These are phyloP conservation scores for Colletotrichum shisoi DNA, from an alignment of 2,329 filamentous ascomycete species.

Conservation along the genomic window DNA sequence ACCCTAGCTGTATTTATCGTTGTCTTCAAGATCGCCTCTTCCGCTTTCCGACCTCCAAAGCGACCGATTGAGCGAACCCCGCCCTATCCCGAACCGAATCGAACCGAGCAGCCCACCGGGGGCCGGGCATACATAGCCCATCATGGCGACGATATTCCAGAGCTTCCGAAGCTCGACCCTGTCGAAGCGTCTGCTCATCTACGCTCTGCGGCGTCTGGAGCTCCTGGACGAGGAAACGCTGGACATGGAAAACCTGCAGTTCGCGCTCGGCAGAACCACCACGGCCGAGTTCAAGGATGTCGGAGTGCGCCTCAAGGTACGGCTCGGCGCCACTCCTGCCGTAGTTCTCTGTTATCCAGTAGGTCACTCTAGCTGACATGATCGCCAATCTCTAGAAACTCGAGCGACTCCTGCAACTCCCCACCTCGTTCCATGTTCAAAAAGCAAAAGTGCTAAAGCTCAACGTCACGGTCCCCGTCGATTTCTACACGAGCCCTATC, in stretches of 20 bases:
- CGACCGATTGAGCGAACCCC: neutral
- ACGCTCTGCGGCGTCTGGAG: conserved; percentile 82
- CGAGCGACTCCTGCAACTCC: conserved; percentile 75
- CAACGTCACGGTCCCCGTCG: conserved; percentile 83
- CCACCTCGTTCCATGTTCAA: conserved; percentile 72
- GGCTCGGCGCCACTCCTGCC: conserved; percentile 38
- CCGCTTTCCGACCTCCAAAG: neutral
- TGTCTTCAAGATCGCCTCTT: neutral
- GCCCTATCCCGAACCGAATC: neutral
- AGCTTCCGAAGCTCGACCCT: conserved; percentile 73
- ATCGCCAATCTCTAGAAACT: conserved; percentile 71
- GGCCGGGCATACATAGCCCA: conserved; percentile 39
- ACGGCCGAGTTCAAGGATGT: conserved; percentile 88
- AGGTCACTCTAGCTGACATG: conserved; percentile 4
- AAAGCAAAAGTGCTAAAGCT: conserved; percentile 79
- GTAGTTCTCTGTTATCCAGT: neutral
- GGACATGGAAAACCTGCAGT: conserved; percentile 84
- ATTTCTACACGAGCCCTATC: conserved; percentile 87
- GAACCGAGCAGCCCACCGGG: conserved; percentile 8
- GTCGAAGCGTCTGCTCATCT: conserved; percentile 88
- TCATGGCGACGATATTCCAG: conserved; percentile 77
- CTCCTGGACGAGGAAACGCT: conserved; percentile 87
- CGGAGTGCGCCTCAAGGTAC: conserved; percentile 78
- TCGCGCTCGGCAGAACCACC: conserved; percentile 81
- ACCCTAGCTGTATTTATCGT: neutral